Evolutionary conservation across 306 rosid genomes (phyloP).

Genomic region (Quercus variabilis): DNA sequence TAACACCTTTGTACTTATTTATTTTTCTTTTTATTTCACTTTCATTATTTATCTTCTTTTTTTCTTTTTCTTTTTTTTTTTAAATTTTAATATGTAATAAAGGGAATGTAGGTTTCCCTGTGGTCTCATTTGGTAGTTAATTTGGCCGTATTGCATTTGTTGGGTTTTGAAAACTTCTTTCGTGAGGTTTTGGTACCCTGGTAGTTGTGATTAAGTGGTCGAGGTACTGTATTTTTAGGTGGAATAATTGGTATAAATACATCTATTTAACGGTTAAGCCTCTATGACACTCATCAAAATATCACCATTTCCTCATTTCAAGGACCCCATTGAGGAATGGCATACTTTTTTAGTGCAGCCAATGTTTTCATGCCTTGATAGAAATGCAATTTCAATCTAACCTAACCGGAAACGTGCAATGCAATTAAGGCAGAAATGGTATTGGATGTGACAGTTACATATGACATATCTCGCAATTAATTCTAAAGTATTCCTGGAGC

Average conservation of each 20-base stretch:
- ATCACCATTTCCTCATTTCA: too few species aligned
- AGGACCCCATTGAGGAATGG: too few species aligned
- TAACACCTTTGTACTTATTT: conserved; percentile 17
- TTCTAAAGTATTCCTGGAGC: too few species aligned
- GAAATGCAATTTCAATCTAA: too few species aligned
- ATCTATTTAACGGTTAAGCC: background rate
- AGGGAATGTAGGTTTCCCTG: conserved; percentile 14
- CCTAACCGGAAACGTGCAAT: too few species aligned
- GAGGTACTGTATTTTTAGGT: background rate
- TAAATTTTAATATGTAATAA: conserved; percentile 3
- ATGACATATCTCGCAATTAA: too few species aligned
- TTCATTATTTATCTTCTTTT: conserved; percentile 2
- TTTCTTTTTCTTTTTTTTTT: too few species aligned
- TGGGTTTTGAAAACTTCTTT: background rate
- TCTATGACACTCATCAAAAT: background rate
- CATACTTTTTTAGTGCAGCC: too few species aligned
- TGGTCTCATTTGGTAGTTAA: conserved; percentile 12
- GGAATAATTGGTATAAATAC: background rate
- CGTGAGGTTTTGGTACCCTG: background rate
- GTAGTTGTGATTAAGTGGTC: background rate
- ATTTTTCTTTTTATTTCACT: background rate
- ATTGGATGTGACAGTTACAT: too few species aligned
- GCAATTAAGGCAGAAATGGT: too few species aligned
- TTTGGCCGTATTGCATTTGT: background rate
- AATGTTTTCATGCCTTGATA: too few species aligned